These are phyloP conservation scores for Pleurotus eryngii DNA, from an alignment of 768 basidiomycete species.

Conservation along the genomic window DNA sequence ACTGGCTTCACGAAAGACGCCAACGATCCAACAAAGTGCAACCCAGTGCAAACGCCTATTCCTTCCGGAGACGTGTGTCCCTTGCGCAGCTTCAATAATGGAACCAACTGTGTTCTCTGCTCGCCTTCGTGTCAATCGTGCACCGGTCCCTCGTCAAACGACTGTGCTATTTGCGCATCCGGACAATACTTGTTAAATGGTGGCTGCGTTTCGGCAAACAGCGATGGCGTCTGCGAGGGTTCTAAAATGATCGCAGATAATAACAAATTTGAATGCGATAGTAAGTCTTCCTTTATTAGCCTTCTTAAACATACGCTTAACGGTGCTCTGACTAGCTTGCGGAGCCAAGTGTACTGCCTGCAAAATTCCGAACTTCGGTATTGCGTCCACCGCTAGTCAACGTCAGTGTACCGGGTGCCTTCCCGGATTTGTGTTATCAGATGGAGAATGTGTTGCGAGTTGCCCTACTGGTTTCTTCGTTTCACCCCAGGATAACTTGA, in stretches of 20 bases:
- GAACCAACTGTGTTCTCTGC: constrained; percentile 52
- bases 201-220: constrained; percentile 62
- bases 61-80: constrained; percentile 58
- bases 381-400: constrained; percentile 60
- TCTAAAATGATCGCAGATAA: constrained; percentile 76
- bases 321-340: constrained; percentile 49
- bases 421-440: constrained; percentile 69
- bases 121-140: constrained; percentile 71
- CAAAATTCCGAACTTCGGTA: constrained; percentile 67
- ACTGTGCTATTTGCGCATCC: constrained; percentile 66
- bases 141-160: constrained; percentile 58
- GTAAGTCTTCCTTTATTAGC: constrained; percentile 39
- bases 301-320: not conserved
- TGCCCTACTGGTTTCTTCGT: constrained; percentile 78
- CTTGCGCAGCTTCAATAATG: constrained; percentile 57
- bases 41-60: constrained; percentile 46
- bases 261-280: constrained; percentile 78
- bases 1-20: constrained; percentile 65
- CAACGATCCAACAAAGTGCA: constrained; percentile 66
- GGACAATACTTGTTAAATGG: constrained; percentile 66
- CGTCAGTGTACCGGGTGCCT: constrained; percentile 77
- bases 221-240: constrained; percentile 70
- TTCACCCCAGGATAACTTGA: constrained; percentile 66
- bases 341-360: constrained; percentile 82
- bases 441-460: constrained; percentile 63